Evolutionary conservation across 306 rosid genomes (phyloP).

Genomic region (Leucaena leucocephala): DNA sequence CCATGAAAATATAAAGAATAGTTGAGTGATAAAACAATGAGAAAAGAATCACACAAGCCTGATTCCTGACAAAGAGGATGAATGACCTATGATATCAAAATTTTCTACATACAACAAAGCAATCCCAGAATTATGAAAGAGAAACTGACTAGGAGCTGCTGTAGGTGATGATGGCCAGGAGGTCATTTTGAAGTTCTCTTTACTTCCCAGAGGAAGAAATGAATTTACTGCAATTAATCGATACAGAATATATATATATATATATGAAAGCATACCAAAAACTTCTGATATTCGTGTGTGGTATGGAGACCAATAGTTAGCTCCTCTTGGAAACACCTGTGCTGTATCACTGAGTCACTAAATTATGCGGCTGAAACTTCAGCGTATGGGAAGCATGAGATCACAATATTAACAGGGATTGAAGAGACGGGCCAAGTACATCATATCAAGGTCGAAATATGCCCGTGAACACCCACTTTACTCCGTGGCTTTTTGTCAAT

Average conservation of each 20-base stretch:
- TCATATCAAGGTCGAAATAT: conserved; percentile 24
- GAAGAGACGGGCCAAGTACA: conserved; percentile 36
- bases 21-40: neutral
- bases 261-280: neutral
- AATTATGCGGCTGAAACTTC: conserved; percentile 34
- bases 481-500: conserved; percentile 35
- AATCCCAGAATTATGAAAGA: neutral
- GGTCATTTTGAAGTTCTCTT: conserved; percentile 36
- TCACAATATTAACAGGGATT: conserved; percentile 39
- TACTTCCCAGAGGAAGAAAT: conserved; percentile 36
- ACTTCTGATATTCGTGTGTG: neutral
- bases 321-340: conserved; percentile 29
- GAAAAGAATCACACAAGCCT: neutral
- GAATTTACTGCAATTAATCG: conserved; percentile 23
- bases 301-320: conserved; percentile 20
- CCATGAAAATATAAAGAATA: neutral
- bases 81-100: conserved; percentile 15
- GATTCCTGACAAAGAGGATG: neutral
- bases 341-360: conserved; percentile 35
- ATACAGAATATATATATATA: conserved; percentile 26
- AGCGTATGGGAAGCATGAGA: conserved; percentile 30
- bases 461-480: conserved; percentile 38
- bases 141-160: neutral
- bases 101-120: conserved; percentile 23
- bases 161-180: conserved; percentile 25